phyloP scores from a whole-genome alignment of 2,329 filamentous ascomycete species.

The Microsporum ferrugineum region DNA sequence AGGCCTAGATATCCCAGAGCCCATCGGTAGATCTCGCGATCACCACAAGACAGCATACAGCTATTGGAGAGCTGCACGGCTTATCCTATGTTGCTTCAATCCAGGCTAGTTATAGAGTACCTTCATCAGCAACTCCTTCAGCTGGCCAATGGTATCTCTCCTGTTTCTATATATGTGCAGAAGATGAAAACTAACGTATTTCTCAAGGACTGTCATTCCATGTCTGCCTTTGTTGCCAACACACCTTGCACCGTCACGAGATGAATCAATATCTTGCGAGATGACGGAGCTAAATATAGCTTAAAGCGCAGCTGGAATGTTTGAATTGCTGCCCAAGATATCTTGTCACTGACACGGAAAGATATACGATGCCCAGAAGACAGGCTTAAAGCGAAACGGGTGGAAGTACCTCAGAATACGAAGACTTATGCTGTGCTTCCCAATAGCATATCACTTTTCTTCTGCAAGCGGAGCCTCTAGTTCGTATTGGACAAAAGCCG shows the following conservation, averaged over 20 bases:
- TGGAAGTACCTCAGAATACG: background rate
- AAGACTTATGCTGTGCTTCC: background rate
- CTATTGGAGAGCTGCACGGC: too few species aligned
- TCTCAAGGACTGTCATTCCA: too few species aligned
- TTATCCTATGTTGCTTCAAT: too few species aligned
- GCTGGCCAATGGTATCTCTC: too few species aligned
- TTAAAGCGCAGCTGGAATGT: background rate
- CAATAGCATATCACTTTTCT: background rate
- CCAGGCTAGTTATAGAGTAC: too few species aligned
- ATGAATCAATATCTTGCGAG: background rate
- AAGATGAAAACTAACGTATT: too few species aligned
- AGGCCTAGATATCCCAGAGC: too few species aligned
- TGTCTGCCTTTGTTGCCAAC: background rate
- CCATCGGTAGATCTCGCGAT: too few species aligned
- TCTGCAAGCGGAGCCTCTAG: background rate
- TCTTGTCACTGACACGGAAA: background rate
- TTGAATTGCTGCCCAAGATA: background rate
- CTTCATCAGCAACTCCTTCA: too few species aligned
- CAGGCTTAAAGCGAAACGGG: background rate
- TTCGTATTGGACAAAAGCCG: background rate
- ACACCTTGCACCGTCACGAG: background rate
- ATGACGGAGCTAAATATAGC: background rate
- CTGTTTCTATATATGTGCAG: too few species aligned
- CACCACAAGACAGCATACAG: too few species aligned
- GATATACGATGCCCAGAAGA: background rate